phyloP scores from a whole-genome alignment of 2,329 filamentous ascomycete species.

The Botryotinia convoluta region DNA sequence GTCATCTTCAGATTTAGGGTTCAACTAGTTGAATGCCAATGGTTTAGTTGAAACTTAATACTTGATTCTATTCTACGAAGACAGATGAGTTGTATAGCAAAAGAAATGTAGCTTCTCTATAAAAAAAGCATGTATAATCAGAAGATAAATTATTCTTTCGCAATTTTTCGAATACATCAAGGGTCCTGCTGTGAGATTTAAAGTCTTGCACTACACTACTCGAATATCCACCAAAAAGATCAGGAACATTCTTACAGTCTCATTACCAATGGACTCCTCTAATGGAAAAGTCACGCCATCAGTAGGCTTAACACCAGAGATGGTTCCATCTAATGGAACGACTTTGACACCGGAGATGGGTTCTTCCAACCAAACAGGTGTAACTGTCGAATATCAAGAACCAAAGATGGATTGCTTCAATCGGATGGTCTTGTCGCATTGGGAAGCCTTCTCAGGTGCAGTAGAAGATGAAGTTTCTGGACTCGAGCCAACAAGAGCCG shows the following conservation, averaged over 20 bases:
- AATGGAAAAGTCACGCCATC: neutral
- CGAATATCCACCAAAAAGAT: neutral
- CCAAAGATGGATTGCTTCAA: neutral
- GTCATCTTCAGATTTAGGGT: neutral
- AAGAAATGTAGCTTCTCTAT: neutral
- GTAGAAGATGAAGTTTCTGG: neutral
- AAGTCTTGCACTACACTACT: neutral
- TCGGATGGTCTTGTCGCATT: neutral
- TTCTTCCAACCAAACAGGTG: neutral
- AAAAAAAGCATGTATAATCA: neutral
- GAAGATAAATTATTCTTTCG: neutral
- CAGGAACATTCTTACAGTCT: neutral
- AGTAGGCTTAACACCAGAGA: neutral
- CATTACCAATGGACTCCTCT: neutral
- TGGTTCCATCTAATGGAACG: no score
- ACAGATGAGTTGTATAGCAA: neutral
- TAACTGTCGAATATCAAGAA: neutral
- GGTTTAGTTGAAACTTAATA: neutral
- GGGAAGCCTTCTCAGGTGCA: neutral
- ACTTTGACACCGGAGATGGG: neutral
- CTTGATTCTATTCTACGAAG: neutral
- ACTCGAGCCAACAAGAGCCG: neutral
- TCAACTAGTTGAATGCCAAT: neutral
- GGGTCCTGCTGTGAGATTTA: neutral
- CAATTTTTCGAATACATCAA: neutral